Base-by-base conservation (phyloP, 2,329 filamentous ascomycete genomes). In the Diaporthe destruens region DNA sequence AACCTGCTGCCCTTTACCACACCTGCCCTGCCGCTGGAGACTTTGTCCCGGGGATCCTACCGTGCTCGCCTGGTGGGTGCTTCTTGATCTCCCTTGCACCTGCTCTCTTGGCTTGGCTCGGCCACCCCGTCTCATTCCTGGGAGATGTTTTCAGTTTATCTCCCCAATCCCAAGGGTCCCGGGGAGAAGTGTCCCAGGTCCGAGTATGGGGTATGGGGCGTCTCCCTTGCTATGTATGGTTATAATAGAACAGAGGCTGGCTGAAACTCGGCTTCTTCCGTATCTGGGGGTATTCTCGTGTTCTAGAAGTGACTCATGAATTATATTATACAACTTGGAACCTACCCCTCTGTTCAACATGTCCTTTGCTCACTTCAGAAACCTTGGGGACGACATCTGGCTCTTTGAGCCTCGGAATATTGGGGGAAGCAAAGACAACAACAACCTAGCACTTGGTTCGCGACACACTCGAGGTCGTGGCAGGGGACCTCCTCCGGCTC, bases 311-410 rank as follows among this genome's bases (percentile, higher is more conserved):
- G 16, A 25, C 18, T 9, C 1, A 8, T 25, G 4, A 14, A 8
- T 25, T 53, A 23, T 29, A 36, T 3, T 47, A 3, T 11, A n/a
- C 6, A n/a, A n/a, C 7, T 6, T 4, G 9, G 20, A 12, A 51
- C 16, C 8, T 36, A 25, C 7, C 14, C 2, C 34, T 20, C n/a
- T 3, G 7, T 32, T 29, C 2, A 53, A 0, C 7, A 73, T 73
- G 68, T 71, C 72, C 7, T 44, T 71, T 3, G 6, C 20, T n/a
- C 59, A 55, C 0, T 73, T 73, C 39, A 56, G 39, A 23, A 42
- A 32, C 8, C 61, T 73, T 12, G 72, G 72, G 8, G 32, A 56
- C 25, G 59, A 51, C 16, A 25, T 73, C n/a, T 54, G 39, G 32
- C n/a, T 73, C 2, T 68, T 71, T 42, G 54, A 71, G 47, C 72